Evolutionary conservation across 2,329 filamentous ascomycete genomes (phyloP).

Genomic region (Botryotinia globosa): DNA sequence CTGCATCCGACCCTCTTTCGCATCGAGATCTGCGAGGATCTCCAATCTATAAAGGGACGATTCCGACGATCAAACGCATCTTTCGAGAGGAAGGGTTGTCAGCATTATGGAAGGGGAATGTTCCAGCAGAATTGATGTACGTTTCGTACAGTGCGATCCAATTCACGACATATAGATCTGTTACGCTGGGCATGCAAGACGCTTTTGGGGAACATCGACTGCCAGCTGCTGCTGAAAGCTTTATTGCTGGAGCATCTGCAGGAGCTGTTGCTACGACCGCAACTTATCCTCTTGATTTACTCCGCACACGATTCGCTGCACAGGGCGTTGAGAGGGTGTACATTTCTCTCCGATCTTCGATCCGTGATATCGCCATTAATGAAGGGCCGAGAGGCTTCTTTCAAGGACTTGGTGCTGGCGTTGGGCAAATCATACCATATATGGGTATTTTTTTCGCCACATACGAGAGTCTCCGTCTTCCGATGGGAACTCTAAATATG

Average conservation of each 20-base stretch:
- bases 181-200: slow-evolving; percentile 60
- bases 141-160: slow-evolving; percentile 85
- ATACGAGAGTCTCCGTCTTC: slow-evolving; percentile 73
- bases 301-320: slow-evolving; percentile 94
- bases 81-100: slow-evolving; percentile 77
- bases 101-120: slow-evolving; percentile 94
- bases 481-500: slow-evolving; percentile 53
- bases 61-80: slow-evolving; percentile 74
- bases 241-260: slow-evolving; percentile 77
- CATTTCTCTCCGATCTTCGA: slow-evolving; percentile 61
- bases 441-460: slow-evolving; percentile 95
- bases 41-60: slow-evolving; percentile 68
- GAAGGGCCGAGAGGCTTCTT: slow-evolving; percentile 85
- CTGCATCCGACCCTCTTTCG: slow-evolving; percentile 65
- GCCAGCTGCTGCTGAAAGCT: slow-evolving; percentile 70
- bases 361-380: slow-evolving; percentile 68
- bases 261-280: slow-evolving; percentile 77
- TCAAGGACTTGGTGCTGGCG: slow-evolving; percentile 74
- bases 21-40: slow-evolving; percentile 48
- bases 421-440: slow-evolving; percentile 88
- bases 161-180: slow-evolving; percentile 82
- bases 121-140: slow-evolving; percentile 93
- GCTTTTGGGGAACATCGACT: slow-evolving; percentile 44
- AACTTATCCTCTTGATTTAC: slow-evolving; percentile 90
- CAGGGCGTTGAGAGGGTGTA: slow-evolving; percentile 85